Conservation (phyloP, 164 flowering plant species). For the Tinospora cordifolia region DNA sequence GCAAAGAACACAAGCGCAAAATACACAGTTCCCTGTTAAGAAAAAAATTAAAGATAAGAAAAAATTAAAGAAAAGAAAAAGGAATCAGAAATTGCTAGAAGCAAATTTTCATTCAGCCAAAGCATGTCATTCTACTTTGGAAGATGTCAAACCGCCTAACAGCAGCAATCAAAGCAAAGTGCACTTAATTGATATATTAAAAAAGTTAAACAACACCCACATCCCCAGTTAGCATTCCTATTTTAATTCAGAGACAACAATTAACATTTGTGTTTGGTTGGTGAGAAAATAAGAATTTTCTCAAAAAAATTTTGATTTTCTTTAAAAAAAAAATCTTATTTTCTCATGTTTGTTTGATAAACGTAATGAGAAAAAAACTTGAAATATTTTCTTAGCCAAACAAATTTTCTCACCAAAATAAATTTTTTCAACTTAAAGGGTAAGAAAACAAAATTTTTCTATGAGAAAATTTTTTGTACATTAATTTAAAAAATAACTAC, state of each 20-base stretch:
- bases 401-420: too few relatives aligned
- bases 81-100: not conserved
- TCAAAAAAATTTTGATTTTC: too few relatives aligned
- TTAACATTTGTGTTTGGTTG: too few relatives aligned
- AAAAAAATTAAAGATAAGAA: not conserved
- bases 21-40: conserved; percentile 56
- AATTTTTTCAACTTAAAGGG: too few relatives aligned
- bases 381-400: too few relatives aligned
- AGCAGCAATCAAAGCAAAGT: not conserved
- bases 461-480: too few relatives aligned
- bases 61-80: conserved; percentile 13
- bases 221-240: not conserved
- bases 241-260: not conserved
- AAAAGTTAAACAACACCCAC: not conserved
- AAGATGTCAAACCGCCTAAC: not conserved
- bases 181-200: not conserved
- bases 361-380: too few relatives aligned
- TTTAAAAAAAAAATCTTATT: too few relatives aligned
- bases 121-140: not conserved
- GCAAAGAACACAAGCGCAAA: conserved; percentile 38
- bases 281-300: too few relatives aligned
- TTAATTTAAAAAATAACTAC: too few relatives aligned
- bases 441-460: too few relatives aligned
- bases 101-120: not conserved
- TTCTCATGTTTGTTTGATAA: too few relatives aligned